Evolutionary conservation across 805 yeast genomes (phyloP), one percentile per base, ranked within the genome.

Genomic region (Henningerozyma blattae): DNA sequence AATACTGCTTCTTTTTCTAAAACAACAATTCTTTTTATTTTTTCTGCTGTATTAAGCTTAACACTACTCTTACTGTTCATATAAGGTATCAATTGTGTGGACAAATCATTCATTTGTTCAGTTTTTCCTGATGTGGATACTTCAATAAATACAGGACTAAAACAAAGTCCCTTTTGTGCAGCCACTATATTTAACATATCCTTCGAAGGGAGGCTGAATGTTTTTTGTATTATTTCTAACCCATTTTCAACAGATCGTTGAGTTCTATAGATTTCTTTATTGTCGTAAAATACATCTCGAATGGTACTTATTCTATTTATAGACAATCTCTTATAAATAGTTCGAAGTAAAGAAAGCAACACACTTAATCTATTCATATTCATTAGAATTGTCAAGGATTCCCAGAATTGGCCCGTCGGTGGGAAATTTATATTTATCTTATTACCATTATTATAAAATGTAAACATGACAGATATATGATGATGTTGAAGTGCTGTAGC

Each of bases 211-310:
- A 66, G 46, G 0, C 52, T 58, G 25, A 76, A 55, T 10, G 68
- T 56, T 1, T 41, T 39, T 4, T 63, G 51, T 3, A 78, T 36
- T 3, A 47, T 37, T 3, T 57, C 59, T 1, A 78, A 39, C 27
- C 67, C 51, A 0, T 41, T 34, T 29, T 68, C 67, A 1, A 72
- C 70, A 7, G 43, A 48, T 1, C 39, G 15, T 45, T 79, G 86
- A 10, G 53, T 47, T 4, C 41, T 36, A 47, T 69, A 79, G 3
- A 77, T 45, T 12, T 61, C 60, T 0, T 75, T 81, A 46, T 79
- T 79, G 24, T 66, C 64, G 46, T 80, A 80, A 50, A 61, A 80
- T 3, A 79, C 44, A 44, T 77, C 85, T 44, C 89, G 59, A 4
- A 48, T 41, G 3, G 59, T 54, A 20, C 50, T 44, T 1, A 34